These are phyloP conservation scores for Wallemia hederae DNA, from an alignment of 1,284 basidiomycete species.

Conservation along the genomic window DNA sequence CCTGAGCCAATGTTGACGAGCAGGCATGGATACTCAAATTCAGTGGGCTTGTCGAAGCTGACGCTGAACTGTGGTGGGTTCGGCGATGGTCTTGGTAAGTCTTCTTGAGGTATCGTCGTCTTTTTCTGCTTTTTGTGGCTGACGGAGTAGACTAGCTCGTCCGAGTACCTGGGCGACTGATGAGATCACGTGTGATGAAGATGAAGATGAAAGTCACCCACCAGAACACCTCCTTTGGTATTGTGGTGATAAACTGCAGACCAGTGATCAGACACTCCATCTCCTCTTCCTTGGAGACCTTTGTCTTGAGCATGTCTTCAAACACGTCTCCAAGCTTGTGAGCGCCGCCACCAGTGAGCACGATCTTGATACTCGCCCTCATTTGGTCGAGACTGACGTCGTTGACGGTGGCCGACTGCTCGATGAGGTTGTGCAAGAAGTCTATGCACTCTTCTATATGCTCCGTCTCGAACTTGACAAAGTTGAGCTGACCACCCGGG, in stretches of 20 bases:
- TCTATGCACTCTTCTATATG: conserved; percentile 57
- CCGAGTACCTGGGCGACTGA: conserved; percentile 45
- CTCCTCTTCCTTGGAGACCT: conserved; percentile 62
- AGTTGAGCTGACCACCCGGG: conserved; percentile 89
- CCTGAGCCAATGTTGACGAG: conserved; percentile 96
- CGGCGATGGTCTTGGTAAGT: conserved; percentile 62
- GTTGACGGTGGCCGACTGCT: conserved; percentile 60
- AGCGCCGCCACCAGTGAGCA: conserved; percentile 92
- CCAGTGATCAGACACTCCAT: conserved; percentile 97
- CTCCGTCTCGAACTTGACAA: conserved; percentile 85
- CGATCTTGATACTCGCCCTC: conserved; percentile 76
- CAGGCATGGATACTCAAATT: conserved; percentile 60
- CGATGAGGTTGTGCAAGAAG: conserved; percentile 68
- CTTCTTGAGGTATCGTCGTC: conserved; percentile 5
- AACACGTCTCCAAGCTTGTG: conserved; percentile 77
- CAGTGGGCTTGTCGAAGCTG: conserved; percentile 39
- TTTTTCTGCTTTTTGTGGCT: not conserved
- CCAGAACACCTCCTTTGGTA: conserved; percentile 94
- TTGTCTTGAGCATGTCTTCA: conserved; percentile 46
- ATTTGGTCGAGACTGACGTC: conserved; percentile 67
- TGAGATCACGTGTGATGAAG: too few relatives aligned
- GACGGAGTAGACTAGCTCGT: conserved; percentile 51
- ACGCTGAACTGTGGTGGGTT: conserved; percentile 72
- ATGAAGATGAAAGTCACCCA: too few relatives aligned
- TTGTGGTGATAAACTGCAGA: conserved; percentile 80